These are phyloP conservation scores for Colletotrichum endophyticum DNA, from an alignment of 2,329 filamentous ascomycete genomes.

Conservation along the genomic window DNA sequence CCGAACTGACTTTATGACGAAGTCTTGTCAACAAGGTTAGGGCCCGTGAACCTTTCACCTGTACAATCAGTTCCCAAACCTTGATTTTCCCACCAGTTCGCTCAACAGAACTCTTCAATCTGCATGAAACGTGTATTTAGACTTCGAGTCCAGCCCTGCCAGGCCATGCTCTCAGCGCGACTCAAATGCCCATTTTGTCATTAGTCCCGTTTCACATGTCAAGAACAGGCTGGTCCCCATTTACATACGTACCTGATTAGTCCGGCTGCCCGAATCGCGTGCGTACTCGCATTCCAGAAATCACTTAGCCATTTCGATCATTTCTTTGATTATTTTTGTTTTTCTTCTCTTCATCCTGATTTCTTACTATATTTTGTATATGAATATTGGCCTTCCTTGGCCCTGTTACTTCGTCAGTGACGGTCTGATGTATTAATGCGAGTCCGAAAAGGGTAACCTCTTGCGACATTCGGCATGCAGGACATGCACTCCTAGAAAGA, in stretches of 20 bases:
- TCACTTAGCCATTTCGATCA: neutral
- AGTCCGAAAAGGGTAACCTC: neutral
- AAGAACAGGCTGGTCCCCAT: neutral
- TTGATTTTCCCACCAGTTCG: neutral
- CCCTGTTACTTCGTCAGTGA: too few relatives aligned
- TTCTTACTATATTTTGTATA: neutral
- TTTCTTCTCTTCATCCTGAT: neutral
- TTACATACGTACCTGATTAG: neutral
- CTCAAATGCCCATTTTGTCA: neutral
- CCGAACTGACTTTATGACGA: neutral
- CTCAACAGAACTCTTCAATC: neutral
- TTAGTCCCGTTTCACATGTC: neutral
- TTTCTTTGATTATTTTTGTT: neutral
- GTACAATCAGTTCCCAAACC: neutral
- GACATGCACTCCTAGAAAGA: neutral
- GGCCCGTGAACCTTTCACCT: neutral
- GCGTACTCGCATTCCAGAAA: neutral
- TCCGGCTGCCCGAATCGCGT: neutral
- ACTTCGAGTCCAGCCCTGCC: neutral
- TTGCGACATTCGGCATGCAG: neutral
- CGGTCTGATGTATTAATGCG: neutral
- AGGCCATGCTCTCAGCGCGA: neutral
- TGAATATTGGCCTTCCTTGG: too few relatives aligned
- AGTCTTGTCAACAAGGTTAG: neutral
- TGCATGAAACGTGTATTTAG: neutral